Evolutionary conservation across 352 stramenopile species (phyloP), one percentile per base, ranked within the genome.

Genomic region (Blastocystis sp.): DNA sequence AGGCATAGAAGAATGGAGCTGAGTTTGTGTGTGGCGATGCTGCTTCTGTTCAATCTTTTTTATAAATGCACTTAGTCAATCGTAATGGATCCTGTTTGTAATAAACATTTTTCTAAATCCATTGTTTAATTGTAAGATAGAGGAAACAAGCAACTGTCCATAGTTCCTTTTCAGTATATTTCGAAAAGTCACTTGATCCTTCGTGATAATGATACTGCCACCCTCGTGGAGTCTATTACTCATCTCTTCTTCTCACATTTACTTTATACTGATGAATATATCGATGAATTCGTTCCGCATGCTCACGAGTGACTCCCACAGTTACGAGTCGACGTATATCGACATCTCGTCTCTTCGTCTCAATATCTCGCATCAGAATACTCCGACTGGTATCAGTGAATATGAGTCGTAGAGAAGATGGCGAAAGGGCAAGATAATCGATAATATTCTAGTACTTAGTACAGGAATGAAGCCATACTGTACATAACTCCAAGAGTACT

Each of bases 401-500:
- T 4, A 6, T 24, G 33, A 84, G 54, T 33, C n/a, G 51, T 0
- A 66, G 13, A 19, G 27, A 40, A 17, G 44, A 44, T 2, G 73
- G 11, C 73, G 44, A 64, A 15, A 30, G 44, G 4, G 73, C 6
- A 13, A 84, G 37, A 62, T 44, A 84, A 27, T 84, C 73, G 11
- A 84, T 44, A 27, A 84, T 84, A 22, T 60, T 62, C 73, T 84
- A 68, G 1, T 5, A 9, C 6, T 35, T 33, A 37, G 11, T 6
- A 19, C 15, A 24, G 11, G n/a, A 30, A n/a, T 30, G 24, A 27
- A 24, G 24, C 0, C 51, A 9, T 53, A 84, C 73, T 13, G 51
- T 84, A 44, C 73, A 84, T 22, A 84, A 42, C 73, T 84, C 73
- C 53, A 84, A 9, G 7, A 84, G 19, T 37, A 84, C 73, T 37